A percentile compares a stretch with the other conserved stretches of the same genome.
Conservation (phyloP, 805 yeast genomes). For the Metschnikowia corniflorae region DNA sequence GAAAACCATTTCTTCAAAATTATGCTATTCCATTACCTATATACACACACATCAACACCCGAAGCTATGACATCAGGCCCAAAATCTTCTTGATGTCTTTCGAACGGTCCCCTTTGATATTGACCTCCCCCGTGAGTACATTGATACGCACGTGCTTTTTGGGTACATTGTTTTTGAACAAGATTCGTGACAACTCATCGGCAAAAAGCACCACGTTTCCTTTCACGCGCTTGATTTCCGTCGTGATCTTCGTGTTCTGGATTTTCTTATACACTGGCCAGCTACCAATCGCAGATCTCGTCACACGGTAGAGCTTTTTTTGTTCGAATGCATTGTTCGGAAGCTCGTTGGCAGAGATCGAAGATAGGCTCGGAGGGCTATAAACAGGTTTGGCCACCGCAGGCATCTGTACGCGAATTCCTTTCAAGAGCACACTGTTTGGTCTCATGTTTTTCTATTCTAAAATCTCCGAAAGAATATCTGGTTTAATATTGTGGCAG, state of each 20-base stretch:
- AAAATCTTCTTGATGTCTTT: constrained; percentile 28
- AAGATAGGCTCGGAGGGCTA: constrained; percentile 26
- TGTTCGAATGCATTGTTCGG: constrained; percentile 31
- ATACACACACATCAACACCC: constrained; percentile 2
- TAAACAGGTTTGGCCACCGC: constrained; percentile 19
- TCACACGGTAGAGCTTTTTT: constrained; percentile 36
- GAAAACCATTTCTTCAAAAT: no score
- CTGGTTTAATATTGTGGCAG: no score
- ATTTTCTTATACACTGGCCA: constrained; percentile 78
- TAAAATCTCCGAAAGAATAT: no score
- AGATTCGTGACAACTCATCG: constrained; percentile 51
- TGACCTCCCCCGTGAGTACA: constrained; percentile 32
- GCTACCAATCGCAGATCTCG: constrained; percentile 59
- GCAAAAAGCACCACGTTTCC: constrained; percentile 69
- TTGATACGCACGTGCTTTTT: constrained; percentile 35
- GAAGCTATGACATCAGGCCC: constrained; percentile 13
- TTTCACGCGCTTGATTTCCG: constrained; percentile 67
- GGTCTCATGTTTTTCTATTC: constrained; percentile 22
- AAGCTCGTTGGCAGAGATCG: constrained; percentile 15
- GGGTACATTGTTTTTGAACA: constrained; percentile 22
- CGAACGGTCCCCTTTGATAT: constrained; percentile 40
- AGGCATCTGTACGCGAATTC: constrained; percentile 23
- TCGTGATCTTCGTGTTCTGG: constrained; percentile 61
- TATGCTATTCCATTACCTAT: neutral
- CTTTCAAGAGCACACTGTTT: constrained; percentile 15